Evolutionary conservation across 495 filamentous ascomycete genomes (phyloP), one percentile per base, ranked within the genome.

Genomic region (Penicillium antarcticum): DNA sequence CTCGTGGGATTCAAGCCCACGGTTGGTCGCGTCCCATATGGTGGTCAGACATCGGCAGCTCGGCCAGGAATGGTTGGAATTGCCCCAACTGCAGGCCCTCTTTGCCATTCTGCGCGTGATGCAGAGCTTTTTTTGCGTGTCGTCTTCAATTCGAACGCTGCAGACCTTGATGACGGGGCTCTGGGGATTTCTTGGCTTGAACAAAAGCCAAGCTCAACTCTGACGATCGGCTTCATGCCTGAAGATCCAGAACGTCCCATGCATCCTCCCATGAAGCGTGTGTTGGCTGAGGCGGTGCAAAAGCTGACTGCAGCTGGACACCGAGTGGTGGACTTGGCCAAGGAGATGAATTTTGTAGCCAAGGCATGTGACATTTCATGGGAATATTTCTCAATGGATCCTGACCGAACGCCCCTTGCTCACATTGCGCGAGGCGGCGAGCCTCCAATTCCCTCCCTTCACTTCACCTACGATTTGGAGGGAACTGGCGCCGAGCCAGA

Each of bases 21-120:
- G 6, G 58, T 61, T 0, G 57, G 56, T 13, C 48, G 55, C 3
- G 35, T 76, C 8, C 57, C 60, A 4, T 68, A 71, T 46, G 53
- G 65, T 11, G 66, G 66, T 13, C 52, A 73, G 17, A 67, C 74
- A 19, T 63, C 44, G 61, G 55, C 23, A 66, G 68, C 68, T 53
- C 72, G 58, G 47, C 16, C 13, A 1, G 55, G 47, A 11, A 12
- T 53, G 12, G 6, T 26, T 8, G 52, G 58, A 5, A 58, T 64
- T 31, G 48, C 21, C 29, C 31, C 61, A 2, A 56, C 45, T 32
- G 61, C 61, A 32, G 85, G 85, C 0, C 84, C 84, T 0, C 52
- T 88, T 23, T 75, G 72, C 13, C 80, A 75, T 0, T 78, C 73
- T 42, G 70, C 84, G 2, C 75, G 70, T 26, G 84, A 80, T 11